These are phyloP conservation scores for Penicillium hordei DNA, from an alignment of 2,329 filamentous ascomycete genomes.

Conservation along the genomic window DNA sequence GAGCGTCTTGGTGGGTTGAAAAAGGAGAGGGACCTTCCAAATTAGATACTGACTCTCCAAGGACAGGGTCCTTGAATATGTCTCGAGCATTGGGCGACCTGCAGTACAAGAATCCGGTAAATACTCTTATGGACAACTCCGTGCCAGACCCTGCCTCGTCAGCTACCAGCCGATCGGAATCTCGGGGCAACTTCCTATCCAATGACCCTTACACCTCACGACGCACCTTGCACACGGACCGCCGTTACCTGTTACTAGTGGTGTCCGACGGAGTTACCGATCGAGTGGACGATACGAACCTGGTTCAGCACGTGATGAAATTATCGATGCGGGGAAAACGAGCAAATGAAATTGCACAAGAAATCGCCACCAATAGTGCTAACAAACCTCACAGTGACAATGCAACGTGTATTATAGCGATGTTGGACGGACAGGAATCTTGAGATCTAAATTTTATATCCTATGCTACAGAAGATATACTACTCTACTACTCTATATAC, in stretches of 20 bases:
- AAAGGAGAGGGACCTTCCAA: background rate
- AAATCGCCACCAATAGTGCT: slow-evolving; percentile 24
- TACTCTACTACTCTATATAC: background rate
- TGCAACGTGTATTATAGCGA: slow-evolving; percentile 33
- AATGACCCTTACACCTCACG: slow-evolving; percentile 33
- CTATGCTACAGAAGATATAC: background rate
- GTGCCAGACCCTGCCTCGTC: slow-evolving; percentile 21
- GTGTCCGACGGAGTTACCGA: slow-evolving; percentile 36
- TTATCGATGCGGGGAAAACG: slow-evolving; percentile 29
- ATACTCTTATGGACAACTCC: slow-evolving; percentile 20
- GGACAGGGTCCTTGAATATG: slow-evolving; percentile 36
- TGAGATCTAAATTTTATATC: slow-evolving; percentile 4
- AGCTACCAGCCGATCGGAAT: slow-evolving; percentile 16
- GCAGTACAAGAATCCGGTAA: slow-evolving; percentile 40
- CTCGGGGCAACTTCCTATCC: slow-evolving; percentile 34
- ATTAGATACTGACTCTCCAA: background rate
- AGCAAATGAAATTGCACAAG: slow-evolving; percentile 32
- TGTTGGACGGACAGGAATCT: slow-evolving; percentile 32
- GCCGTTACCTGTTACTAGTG: slow-evolving; percentile 32
- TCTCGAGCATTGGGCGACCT: slow-evolving; percentile 39
- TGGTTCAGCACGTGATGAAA: slow-evolving; percentile 35
- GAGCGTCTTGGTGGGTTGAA: slow-evolving; percentile 32
- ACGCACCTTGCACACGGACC: slow-evolving; percentile 23
- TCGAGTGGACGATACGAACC: slow-evolving; percentile 27
- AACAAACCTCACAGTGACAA: slow-evolving; percentile 31